Evolutionary conservation across 1,284 basidiomycete species (phyloP).

Genomic region (Ustilago lituana): DNA sequence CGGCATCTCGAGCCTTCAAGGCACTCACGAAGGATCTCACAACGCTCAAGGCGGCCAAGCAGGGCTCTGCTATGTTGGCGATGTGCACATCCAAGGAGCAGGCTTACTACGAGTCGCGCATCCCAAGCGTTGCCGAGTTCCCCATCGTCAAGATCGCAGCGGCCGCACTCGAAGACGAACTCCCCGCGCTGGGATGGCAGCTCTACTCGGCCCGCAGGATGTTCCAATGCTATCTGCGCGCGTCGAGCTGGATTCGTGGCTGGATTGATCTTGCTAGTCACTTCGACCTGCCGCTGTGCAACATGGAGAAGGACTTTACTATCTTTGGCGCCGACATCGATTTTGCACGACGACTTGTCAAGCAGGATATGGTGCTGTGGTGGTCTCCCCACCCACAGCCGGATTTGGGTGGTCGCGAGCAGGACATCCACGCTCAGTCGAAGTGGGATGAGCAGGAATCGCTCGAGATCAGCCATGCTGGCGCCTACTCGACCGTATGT

Average conservation of each 20-base stretch:
- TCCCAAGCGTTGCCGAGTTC: slow-evolving; percentile 79
- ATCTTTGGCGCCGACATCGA: slow-evolving; percentile 87
- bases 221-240: slow-evolving; percentile 81
- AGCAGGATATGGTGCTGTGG: slow-evolving; percentile 93
- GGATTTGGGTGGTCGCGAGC: slow-evolving; percentile 91
- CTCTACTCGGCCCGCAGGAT: slow-evolving; percentile 74
- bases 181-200: slow-evolving; percentile 71
- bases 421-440: slow-evolving; percentile 75
- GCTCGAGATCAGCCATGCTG: slow-evolving; percentile 85
- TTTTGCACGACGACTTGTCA: slow-evolving; percentile 84
- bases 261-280: slow-evolving; percentile 85
- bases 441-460: slow-evolving; percentile 73
- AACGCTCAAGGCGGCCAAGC: slow-evolving; percentile 73
- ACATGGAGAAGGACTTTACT: slow-evolving; percentile 89
- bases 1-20: slow-evolving; percentile 81
- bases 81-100: slow-evolving; percentile 87
- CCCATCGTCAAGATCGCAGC: slow-evolving; percentile 88
- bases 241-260: slow-evolving; percentile 83
- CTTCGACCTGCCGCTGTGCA: slow-evolving; percentile 88
- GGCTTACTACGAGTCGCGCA: slow-evolving; percentile 80
- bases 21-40: slow-evolving; percentile 89
- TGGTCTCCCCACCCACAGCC: slow-evolving; percentile 84
- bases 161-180: slow-evolving; percentile 76
- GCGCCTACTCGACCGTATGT: slow-evolving; percentile 91
- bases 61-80: slow-evolving; percentile 77